Conservation (phyloP, 495 filamentous ascomycete species). For the Pyrenula aspistea region DNA sequence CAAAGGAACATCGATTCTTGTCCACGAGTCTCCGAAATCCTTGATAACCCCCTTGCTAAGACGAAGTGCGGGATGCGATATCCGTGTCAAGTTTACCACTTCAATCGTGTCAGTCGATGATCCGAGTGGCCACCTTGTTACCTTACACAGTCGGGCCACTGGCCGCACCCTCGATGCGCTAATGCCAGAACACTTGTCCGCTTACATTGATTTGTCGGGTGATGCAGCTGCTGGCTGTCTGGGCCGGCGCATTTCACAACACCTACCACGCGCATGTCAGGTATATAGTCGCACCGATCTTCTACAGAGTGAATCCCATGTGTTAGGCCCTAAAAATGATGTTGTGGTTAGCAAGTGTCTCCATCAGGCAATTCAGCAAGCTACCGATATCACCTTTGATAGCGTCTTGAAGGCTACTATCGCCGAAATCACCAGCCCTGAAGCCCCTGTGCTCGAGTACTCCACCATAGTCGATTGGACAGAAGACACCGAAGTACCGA, state of each 20-base stretch:
- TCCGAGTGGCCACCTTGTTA: not conserved
- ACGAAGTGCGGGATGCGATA: not conserved
- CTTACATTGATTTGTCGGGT: not conserved
- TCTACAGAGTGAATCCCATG: not conserved
- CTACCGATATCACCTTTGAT: not conserved
- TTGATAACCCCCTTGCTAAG: not conserved
- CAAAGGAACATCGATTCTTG: not conserved
- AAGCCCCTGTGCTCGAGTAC: not conserved
- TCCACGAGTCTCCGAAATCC: not conserved
- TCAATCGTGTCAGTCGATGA: not conserved
- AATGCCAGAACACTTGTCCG: not conserved
- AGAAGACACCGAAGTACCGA: conserved; percentile 1
- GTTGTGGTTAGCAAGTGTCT: not conserved
- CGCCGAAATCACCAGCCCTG: not conserved
- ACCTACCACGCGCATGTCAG: not conserved
- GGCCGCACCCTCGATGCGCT: not conserved
- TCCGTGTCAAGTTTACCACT: not conserved
- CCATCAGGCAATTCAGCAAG: not conserved
- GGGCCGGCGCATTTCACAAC: not conserved
- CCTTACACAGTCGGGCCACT: not conserved
- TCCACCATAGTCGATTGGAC: not conserved
- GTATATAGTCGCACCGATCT: not conserved
- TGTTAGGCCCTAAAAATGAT: not conserved
- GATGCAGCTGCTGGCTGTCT: not conserved
- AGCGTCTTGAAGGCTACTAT: not conserved